Evolutionary conservation across 805 yeast species (phyloP), one percentile per base, ranked within the genome.

Genomic region (Blastobotrys chiropterorum): DNA sequence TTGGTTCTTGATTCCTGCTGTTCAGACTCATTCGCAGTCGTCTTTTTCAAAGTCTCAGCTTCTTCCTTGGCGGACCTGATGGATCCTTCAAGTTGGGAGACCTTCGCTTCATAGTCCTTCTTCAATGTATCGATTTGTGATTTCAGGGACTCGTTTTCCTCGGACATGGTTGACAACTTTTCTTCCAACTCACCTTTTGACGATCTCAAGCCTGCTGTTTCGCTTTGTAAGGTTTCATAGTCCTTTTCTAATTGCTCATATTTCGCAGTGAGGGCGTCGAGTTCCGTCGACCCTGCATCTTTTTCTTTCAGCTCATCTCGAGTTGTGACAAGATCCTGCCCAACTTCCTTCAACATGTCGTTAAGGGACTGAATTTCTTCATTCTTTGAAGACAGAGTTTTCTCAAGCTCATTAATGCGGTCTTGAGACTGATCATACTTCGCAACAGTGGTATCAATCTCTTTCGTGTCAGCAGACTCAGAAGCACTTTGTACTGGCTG

Each of bases 291-390:
- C 26, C 16, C 15, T 3, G 34, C 13, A 3, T 44, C 21, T 17
- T 44, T 15, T 14, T 20, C 46, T 58, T 84, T 83, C 17, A 82
- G 48, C 50, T 79, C 69, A 45, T 85, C 88, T 56, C 78, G 80
- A 0, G 89, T 80, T 3, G 78, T 76, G 1, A 90, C 95, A 5
- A 90, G 72, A 47, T 88, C 95, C 60, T 86, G 79, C 1, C 97
- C 97, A 22, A 90, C 75, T 52, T 79, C 81, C 56, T 77, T 77
- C 50, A 90, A 65, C 87, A 85, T 86, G 53, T 89, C 97, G 60
- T 82, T 79, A 48, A 86, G 72, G 49, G 73, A 76, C 46, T 81
- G 89, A 15, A 89, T 69, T 61, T 90, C 96, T 50, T 80, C 86
- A 39, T 38, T 22, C 5, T n/a, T 19, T 16, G 16, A 42, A 34